Percentiles rank a stretch among this genome's conserved stretches.
Conservation (phyloP, 2,329 filamentous ascomycete species). For the Colletotrichum gloeosporioides region DNA sequence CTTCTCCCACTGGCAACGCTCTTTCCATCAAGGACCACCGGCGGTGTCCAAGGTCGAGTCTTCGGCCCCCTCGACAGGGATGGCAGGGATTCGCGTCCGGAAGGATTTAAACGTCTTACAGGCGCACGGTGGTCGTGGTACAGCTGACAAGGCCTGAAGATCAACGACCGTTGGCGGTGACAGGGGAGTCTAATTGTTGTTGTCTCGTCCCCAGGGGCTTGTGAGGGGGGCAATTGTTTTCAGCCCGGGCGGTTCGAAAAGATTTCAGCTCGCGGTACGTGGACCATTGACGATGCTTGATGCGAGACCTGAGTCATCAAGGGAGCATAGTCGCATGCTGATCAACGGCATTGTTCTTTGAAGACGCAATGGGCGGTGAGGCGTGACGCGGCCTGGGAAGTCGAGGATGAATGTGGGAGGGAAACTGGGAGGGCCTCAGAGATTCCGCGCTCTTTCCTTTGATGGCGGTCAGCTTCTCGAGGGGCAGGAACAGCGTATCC, state of each 20-base stretch:
- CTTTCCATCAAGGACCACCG: neutral
- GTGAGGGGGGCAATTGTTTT: neutral
- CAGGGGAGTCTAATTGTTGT: neutral
- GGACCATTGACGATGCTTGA: neutral
- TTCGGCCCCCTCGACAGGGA: neutral
- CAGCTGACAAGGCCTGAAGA: neutral
- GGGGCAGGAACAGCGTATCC: neutral
- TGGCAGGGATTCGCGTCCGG: neutral
- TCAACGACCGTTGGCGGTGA: neutral
- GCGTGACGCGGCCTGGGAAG: neutral
- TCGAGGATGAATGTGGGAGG: neutral
- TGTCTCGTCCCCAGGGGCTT: neutral
- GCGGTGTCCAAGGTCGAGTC: neutral
- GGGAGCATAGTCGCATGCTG: neutral
- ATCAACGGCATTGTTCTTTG: neutral
- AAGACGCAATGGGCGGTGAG: neutral
- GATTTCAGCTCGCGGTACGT: neutral
- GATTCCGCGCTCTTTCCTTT: neutral
- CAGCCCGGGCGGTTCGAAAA: neutral
- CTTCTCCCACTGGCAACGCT: neutral
- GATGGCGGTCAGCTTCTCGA: neutral
- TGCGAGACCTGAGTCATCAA: neutral
- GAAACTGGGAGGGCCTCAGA: neutral
- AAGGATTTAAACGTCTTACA: slow-evolving; percentile 12
- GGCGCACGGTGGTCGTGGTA: neutral